A percentile compares a stretch with the other conserved stretches of the same genome.
Conservation (phyloP, 768 basidiomycete genomes). For the Sarcodon aspratus region DNA sequence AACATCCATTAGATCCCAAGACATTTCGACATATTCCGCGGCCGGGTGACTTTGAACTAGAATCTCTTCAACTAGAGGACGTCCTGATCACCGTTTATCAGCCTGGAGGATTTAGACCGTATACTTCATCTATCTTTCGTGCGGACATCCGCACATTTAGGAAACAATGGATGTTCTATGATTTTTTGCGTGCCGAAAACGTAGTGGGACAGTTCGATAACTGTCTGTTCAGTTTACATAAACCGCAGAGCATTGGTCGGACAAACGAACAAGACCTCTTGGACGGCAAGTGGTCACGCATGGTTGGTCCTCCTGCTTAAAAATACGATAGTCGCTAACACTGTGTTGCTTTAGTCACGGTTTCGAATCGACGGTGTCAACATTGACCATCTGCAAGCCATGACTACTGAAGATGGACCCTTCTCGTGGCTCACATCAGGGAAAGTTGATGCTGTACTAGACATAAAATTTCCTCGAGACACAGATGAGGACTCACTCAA, state of each 20-base stretch:
- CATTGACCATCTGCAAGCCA: slow-evolving; percentile 87
- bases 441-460: slow-evolving; percentile 91
- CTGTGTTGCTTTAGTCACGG: slow-evolving; percentile 49
- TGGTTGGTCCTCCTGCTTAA: slow-evolving; percentile 43
- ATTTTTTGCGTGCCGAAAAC: slow-evolving; percentile 82
- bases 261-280: slow-evolving; percentile 79
- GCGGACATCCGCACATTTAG: slow-evolving; percentile 77
- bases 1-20: slow-evolving; percentile 71
- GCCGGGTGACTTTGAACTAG: slow-evolving; percentile 86
- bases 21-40: slow-evolving; percentile 62
- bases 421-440: slow-evolving; percentile 98
- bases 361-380: slow-evolving; percentile 95
- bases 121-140: slow-evolving; percentile 86
- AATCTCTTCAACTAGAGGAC: slow-evolving; percentile 85
- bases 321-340: slow-evolving; percentile 2
- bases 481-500: slow-evolving; percentile 61
- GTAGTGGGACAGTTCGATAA: slow-evolving; percentile 98
- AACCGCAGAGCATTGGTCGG: slow-evolving; percentile 89
- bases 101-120: slow-evolving; percentile 85
- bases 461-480: slow-evolving; percentile 92
- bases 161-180: slow-evolving; percentile 94
- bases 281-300: slow-evolving; percentile 76
- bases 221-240: slow-evolving; percentile 92
- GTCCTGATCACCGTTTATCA: slow-evolving; percentile 92
- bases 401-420: slow-evolving; percentile 73